These are phyloP conservation scores for Candida ovalis DNA, from an alignment of 805 yeast genomes.

Conservation along the genomic window DNA sequence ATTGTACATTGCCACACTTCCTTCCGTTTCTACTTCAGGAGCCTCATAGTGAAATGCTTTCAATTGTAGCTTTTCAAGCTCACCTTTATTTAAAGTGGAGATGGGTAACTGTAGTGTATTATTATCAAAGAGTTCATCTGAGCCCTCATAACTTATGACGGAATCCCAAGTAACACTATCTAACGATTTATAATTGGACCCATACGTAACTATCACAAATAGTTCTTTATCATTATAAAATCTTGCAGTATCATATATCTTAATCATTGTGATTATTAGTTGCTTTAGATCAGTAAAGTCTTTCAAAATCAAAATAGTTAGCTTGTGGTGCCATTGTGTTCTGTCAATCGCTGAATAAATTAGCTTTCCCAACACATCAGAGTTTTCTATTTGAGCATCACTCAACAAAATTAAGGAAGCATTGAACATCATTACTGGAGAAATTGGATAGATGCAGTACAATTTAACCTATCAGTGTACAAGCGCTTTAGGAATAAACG, in stretches of 20 bases:
- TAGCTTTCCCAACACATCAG: constrained; percentile 1
- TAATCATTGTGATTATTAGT: constrained; percentile 3
- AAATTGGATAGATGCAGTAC: background rate
- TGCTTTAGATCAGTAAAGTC: constrained; percentile 16
- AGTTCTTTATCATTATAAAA: constrained; percentile 6
- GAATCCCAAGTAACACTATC: background rate
- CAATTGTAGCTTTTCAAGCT: background rate
- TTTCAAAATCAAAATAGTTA: constrained; percentile 11
- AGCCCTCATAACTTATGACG: background rate
- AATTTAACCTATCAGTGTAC: no score
- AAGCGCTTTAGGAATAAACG: no score
- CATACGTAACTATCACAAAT: constrained; percentile 10
- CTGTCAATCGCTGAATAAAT: background rate
- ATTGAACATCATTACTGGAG: background rate
- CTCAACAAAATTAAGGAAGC: background rate
- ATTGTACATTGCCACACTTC: constrained; percentile 5
- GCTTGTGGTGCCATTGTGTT: background rate
- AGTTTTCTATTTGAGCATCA: background rate
- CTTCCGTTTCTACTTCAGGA: background rate
- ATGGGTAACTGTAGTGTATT: background rate
- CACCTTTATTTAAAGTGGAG: background rate
- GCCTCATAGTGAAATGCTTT: background rate
- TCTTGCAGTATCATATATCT: constrained; percentile 18
- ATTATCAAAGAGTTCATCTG: background rate
- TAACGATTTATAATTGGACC: constrained; percentile 5